Evolutionary conservation across 805 yeast genomes (phyloP).

Genomic region (Sungouiella thailandica): DNA sequence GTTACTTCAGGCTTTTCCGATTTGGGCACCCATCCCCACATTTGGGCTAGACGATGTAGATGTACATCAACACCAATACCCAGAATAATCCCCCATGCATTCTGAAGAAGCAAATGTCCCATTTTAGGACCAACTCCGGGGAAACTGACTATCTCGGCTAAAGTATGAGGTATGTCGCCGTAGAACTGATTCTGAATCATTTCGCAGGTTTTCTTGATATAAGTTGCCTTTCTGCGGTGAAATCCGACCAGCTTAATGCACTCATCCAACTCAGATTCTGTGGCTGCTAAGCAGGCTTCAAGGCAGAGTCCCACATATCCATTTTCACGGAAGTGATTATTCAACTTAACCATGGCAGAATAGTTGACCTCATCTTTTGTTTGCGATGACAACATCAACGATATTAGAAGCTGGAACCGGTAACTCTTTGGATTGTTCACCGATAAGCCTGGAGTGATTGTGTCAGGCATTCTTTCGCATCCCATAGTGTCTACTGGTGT

Average conservation of each 20-base stretch:
- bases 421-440: conserved; percentile 31
- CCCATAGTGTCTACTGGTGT: conserved; percentile 92
- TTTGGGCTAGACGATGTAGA: conserved; percentile 69
- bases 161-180: conserved; percentile 69
- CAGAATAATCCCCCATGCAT: conserved; percentile 69
- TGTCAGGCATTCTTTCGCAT: conserved; percentile 57
- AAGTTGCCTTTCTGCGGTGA: conserved; percentile 73
- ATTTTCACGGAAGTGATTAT: conserved; percentile 37
- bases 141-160: conserved; percentile 57
- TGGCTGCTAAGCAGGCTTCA: conserved; percentile 45
- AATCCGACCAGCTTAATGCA: conserved; percentile 82
- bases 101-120: conserved; percentile 78
- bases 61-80: conserved; percentile 98
- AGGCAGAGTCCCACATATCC: conserved; percentile 50
- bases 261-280: conserved; percentile 55
- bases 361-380: conserved; percentile 86
- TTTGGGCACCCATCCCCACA: conserved; percentile 72
- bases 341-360: conserved; percentile 61
- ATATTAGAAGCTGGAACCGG: conserved; percentile 71
- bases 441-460: conserved; percentile 33
- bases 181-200: conserved; percentile 45
- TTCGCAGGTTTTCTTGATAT: conserved; percentile 56
- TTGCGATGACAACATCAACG: conserved; percentile 85
- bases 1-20: conserved; percentile 72
- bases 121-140: conserved; percentile 97